Percentiles rank a stretch among this genome's conserved stretches.
Evolutionary conservation across 225 moss, liverwort and hornwort genomes (phyloP).

Genomic region (Sphagnum tenellum): DNA sequence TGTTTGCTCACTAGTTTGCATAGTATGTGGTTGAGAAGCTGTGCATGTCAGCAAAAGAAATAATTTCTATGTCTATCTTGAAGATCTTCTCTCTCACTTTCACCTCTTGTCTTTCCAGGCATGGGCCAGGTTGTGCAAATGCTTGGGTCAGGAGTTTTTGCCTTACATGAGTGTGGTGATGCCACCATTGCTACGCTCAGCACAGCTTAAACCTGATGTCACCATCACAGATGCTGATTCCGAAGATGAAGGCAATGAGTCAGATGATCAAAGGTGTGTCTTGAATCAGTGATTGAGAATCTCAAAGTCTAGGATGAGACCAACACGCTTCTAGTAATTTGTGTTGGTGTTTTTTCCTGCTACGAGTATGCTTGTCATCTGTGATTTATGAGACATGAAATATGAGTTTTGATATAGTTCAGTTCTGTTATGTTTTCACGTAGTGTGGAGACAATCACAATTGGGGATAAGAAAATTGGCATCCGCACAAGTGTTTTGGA

Average conservation of each 20-base stretch:
- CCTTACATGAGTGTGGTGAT: slow-evolving; percentile 99
- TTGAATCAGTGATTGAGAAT: not conserved
- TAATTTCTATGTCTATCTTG: too few species aligned
- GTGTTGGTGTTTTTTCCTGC: too few species aligned
- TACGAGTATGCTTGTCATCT: not conserved
- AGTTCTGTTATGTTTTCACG: not conserved
- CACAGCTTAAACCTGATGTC: slow-evolving; percentile 95
- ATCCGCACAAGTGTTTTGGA: slow-evolving; percentile 96
- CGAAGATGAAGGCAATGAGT: slow-evolving; percentile 90
- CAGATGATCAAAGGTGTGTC: slow-evolving; percentile 86
- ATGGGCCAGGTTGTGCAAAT: slow-evolving; percentile 98
- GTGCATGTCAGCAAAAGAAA: too few species aligned
- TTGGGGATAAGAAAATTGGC: slow-evolving; percentile 98
- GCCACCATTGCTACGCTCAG: slow-evolving; percentile 94
- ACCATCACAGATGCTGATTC: slow-evolving; percentile 97
- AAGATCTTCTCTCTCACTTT: too few species aligned
- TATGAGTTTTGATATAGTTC: not conserved
- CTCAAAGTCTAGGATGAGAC: not conserved
- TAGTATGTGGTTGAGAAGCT: too few species aligned
- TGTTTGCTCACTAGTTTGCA: too few species aligned
- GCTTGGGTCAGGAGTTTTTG: slow-evolving; percentile 94
- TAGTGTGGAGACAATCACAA: slow-evolving; percentile 96
- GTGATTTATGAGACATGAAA: not conserved
- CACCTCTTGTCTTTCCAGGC: slow-evolving; percentile 34
- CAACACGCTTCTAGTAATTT: too few species aligned